A percentile compares a stretch with the other conserved stretches of the same genome.
Conservation (phyloP, 441 rosid genomes). For the Syzygium syzygioides region DNA sequence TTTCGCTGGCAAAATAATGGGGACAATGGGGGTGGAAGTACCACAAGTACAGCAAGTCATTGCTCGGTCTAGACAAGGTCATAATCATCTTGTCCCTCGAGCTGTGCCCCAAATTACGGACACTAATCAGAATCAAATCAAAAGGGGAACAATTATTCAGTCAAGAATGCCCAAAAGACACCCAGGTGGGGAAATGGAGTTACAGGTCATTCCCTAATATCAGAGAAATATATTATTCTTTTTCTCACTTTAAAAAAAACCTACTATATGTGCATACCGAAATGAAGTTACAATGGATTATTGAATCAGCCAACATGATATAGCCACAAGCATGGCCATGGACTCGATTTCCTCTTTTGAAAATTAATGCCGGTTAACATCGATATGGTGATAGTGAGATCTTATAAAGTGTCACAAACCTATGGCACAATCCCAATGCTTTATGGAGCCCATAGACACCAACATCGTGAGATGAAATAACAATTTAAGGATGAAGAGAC, state of each 20-base stretch:
- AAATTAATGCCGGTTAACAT: neutral
- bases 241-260: neutral
- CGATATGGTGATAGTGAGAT: neutral
- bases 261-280: neutral
- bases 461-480: neutral
- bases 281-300: no score
- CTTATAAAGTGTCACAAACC: neutral
- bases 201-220: neutral
- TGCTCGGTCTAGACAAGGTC: neutral
- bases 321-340: neutral
- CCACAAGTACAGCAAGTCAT: slow-evolving; percentile 7
- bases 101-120: slow-evolving; percentile 5
- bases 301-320: neutral
- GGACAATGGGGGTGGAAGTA: neutral
- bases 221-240: neutral
- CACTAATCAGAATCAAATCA: neutral
- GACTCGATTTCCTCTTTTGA: no score
- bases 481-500: neutral
- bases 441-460: neutral
- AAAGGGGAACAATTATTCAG: neutral
- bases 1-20: neutral
- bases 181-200: neutral
- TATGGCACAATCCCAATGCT: neutral
- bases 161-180: neutral
- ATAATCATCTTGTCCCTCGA: slow-evolving; percentile 24